phyloP scores from a whole-genome alignment of 2,329 filamentous ascomycete genomes.

The Fusarium sp. region DNA sequence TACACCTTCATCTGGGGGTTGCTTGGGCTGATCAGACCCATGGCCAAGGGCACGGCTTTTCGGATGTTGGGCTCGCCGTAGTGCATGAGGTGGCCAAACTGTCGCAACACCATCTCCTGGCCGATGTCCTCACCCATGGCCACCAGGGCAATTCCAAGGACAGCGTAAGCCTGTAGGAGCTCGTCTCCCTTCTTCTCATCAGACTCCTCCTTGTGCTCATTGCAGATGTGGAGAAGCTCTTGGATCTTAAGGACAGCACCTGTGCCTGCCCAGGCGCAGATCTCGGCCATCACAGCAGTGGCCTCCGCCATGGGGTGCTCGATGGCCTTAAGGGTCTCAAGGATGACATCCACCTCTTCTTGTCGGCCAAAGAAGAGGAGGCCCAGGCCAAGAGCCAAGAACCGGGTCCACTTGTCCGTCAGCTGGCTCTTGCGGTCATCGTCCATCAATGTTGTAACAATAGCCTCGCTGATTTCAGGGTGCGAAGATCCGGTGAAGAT shows the following conservation, averaged over 20 bases:
- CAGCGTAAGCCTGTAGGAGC: conserved; percentile 94
- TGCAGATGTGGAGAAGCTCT: conserved; percentile 96
- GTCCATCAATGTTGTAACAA: conserved; percentile 92
- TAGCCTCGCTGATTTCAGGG: conserved; percentile 89
- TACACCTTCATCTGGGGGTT: conserved; percentile 99
- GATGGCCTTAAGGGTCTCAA: conserved; percentile 96
- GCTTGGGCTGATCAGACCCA: conserved; percentile 96
- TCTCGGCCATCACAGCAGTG: conserved; percentile 93
- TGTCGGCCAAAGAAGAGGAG: conserved; percentile 96
- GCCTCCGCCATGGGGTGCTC: conserved; percentile 97
- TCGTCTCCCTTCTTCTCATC: conserved; percentile 97
- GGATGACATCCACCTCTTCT: conserved; percentile 97
- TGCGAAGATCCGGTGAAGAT: conserved; percentile 95
- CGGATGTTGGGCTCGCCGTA: conserved; percentile 98
- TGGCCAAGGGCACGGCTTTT: conserved; percentile 93
- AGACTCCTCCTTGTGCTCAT: conserved; percentile 94
- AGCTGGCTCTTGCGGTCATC: conserved; percentile 91
- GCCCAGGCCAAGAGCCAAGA: conserved; percentile 93
- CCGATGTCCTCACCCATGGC: conserved; percentile 99
- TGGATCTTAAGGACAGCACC: conserved; percentile 97
- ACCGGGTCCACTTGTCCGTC: conserved; percentile 98
- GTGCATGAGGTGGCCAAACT: conserved; percentile 99
- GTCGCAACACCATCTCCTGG: conserved; percentile 97
- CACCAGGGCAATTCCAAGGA: conserved; percentile 92
- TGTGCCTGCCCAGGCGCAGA: conserved; percentile 98